A percentile compares a stretch with the other conserved stretches of the same genome.
Conservation (phyloP, 257 asterid species). For the Plantago major region DNA sequence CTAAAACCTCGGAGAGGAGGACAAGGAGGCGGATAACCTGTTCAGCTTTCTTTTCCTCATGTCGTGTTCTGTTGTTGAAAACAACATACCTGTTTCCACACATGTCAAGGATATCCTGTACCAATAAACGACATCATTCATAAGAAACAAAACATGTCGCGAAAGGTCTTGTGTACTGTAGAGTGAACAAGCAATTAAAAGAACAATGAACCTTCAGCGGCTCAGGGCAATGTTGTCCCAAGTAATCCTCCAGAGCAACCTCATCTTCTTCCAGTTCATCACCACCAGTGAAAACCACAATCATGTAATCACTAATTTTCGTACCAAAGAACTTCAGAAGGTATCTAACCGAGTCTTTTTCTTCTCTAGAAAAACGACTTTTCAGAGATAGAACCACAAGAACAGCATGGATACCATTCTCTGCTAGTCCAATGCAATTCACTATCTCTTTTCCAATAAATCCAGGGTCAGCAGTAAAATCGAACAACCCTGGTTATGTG, state of each 20-base stretch:
- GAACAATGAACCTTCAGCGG: slow-evolving; percentile 40
- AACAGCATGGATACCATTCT: slow-evolving; percentile 84
- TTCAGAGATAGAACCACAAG: slow-evolving; percentile 70
- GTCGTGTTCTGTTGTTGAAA: slow-evolving; percentile 58
- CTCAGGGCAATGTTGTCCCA: slow-evolving; percentile 44
- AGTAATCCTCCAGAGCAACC: slow-evolving; percentile 41
- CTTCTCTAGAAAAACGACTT: slow-evolving; percentile 70
- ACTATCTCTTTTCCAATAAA: slow-evolving; percentile 58
- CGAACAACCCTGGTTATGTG: slow-evolving; percentile 48
- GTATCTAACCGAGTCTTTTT: slow-evolving; percentile 58
- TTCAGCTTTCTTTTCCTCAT: slow-evolving; percentile 26
- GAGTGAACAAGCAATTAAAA: not conserved
- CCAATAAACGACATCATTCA: not conserved
- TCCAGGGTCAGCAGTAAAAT: slow-evolving; percentile 40
- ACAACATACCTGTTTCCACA: slow-evolving; percentile 62
- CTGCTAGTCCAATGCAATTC: slow-evolving; percentile 67
- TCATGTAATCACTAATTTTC: slow-evolving; percentile 64
- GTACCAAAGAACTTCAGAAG: slow-evolving; percentile 59
- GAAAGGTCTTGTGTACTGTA: no score
- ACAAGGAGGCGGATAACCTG: slow-evolving; percentile 44
- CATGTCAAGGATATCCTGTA: slow-evolving; percentile 43
- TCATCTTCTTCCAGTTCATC: slow-evolving; percentile 76
- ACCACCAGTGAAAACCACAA: slow-evolving; percentile 76
- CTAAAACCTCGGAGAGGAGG: slow-evolving; percentile 46
- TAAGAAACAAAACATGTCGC: not conserved